Conservation (phyloP, 1,284 basidiomycete genomes). For the Tilletia indica region DNA sequence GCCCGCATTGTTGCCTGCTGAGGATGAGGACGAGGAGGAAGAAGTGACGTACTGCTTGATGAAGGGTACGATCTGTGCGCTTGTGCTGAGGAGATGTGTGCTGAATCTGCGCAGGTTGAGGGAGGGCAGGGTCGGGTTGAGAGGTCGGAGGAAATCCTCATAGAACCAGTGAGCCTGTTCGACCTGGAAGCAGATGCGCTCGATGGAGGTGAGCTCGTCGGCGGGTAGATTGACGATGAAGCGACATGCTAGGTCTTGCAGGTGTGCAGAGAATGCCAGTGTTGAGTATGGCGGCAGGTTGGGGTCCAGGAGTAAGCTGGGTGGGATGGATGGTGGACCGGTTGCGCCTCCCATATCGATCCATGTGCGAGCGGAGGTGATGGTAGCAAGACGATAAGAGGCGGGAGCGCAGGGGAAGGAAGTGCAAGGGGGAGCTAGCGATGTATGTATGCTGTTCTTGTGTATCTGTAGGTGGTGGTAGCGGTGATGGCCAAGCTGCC, state of each 20-base stretch:
- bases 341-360: constrained; percentile 7
- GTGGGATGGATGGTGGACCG: not conserved
- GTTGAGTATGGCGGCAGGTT: constrained; percentile 13
- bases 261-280: constrained; percentile 48
- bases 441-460: not conserved
- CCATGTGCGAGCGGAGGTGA: no score
- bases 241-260: constrained; percentile 62
- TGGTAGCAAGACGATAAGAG: no score
- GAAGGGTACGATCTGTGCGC: constrained; percentile 49
- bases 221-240: constrained; percentile 96
- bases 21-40: constrained; percentile 12
- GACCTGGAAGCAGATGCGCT: constrained; percentile 96
- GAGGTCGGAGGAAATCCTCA: constrained; percentile 87
- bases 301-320: constrained; percentile 14
- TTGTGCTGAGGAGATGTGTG: constrained; percentile 69
- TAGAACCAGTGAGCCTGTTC: constrained; percentile 99
- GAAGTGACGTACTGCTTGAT: constrained; percentile 51
- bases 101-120: constrained; percentile 80
- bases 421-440: not conserved
- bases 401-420: not conserved
- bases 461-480: not conserved
- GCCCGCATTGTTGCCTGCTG: not conserved
- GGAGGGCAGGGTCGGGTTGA: constrained; percentile 82
- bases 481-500: no score
- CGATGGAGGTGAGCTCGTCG: constrained; percentile 83